Evolutionary conservation across 257 asterid species (phyloP), one percentile per base, ranked within the genome.

Genomic region (Asclepias syriaca): DNA sequence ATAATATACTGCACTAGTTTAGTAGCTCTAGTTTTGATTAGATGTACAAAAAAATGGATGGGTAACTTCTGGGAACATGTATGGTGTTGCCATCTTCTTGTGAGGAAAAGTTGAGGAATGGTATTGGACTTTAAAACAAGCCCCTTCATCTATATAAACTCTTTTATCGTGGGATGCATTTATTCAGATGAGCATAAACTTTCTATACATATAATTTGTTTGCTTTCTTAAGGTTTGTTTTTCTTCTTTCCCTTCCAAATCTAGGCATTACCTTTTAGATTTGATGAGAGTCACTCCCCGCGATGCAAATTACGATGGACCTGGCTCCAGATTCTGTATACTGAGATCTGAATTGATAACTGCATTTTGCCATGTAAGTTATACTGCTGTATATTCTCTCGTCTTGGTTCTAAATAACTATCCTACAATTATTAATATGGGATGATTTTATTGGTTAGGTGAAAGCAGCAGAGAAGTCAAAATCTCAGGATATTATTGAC

Each of bases 271-370:
- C 83, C 95, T 93, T 57, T 83, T 93, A 92, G 97, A 93, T 76
- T 80, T 93, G 88, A 89, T 90, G 98, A 90, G 98, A 81, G 93
- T 85, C 85, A 93, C 98, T 79, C 98, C 98, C 72, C 97, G 98
- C 73, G 98, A 93, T 85, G 97, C 96, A 78, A 93, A 93, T 77
- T 87, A 81, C 77, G 86, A 70, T 15, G 96, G 92, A 66, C 73
- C 90, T 55, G 95, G 89, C 79, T 89, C 97, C 71, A 87, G 92
- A 83, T 93, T 89, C 85, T 89, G 94, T 80, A 90, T 90, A 78
- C 81, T 93, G 85, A 89, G 98, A 79, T 96, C 96, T 81, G 98
- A 93, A 74, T 84, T 93, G 77, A 85, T 89, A 65, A 77, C 92
- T 77, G 86, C 94, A 72, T 90, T 89, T 80, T 87, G 88, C 85